These are phyloP conservation scores for Glomus cerebriforme DNA, from an alignment of 192 early-diverging fungal genomes.

Conservation along the genomic window DNA sequence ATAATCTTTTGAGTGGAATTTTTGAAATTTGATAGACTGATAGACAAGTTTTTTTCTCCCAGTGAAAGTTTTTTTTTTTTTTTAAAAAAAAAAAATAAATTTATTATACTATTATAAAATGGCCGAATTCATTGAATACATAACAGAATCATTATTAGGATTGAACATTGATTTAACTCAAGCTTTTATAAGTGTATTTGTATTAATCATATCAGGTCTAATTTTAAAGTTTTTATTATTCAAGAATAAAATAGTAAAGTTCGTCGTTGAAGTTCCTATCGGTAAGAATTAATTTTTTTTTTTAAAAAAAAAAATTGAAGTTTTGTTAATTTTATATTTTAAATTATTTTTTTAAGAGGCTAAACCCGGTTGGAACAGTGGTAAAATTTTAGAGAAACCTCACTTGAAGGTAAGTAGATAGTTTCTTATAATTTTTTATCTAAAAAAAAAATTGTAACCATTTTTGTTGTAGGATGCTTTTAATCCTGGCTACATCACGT, in stretches of 20 bases:
- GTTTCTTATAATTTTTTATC: neutral
- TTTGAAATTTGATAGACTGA: too few species aligned
- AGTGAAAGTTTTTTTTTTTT: too few species aligned
- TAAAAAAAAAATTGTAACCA: too few species aligned
- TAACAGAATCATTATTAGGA: too few species aligned
- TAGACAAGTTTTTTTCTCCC: too few species aligned
- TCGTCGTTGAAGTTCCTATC: neutral
- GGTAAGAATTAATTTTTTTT: neutral
- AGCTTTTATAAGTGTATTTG: neutral
- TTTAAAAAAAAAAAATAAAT: too few species aligned
- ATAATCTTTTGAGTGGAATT: too few species aligned
- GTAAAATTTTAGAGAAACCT: constrained; percentile 49
- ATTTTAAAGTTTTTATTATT: neutral
- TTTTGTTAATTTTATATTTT: neutral
- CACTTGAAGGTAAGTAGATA: constrained; percentile 43
- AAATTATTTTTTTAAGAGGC: constrained; percentile 39
- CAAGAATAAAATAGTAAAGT: neutral
- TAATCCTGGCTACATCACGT: constrained; percentile 64
- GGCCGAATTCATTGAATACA: too few species aligned
- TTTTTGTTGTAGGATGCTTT: constrained; percentile 40
- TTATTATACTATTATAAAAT: too few species aligned
- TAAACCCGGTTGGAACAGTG: constrained; percentile 51
- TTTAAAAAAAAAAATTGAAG: too few species aligned
- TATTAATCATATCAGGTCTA: neutral
- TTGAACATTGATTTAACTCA: neutral